phyloP scores from a whole-genome alignment of 805 yeast species.

The Zygosaccharomyces lentus region DNA sequence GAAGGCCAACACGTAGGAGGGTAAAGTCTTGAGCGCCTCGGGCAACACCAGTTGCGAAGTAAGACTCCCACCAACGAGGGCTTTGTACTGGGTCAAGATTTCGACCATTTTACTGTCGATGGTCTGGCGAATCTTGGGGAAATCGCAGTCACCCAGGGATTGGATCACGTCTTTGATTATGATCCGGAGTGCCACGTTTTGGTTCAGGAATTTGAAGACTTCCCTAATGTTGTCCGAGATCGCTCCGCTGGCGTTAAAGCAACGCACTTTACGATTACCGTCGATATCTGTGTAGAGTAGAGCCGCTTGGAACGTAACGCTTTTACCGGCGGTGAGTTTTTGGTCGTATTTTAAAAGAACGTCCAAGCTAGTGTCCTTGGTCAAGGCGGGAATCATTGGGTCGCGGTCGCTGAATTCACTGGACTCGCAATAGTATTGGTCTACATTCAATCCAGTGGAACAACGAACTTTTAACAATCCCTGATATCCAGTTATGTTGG shows the following conservation, averaged over 20 bases:
- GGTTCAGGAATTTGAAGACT: constrained; percentile 76
- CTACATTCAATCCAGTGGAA: constrained; percentile 80
- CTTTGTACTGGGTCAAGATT: constrained; percentile 56
- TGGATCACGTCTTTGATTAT: constrained; percentile 47
- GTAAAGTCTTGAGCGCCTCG: constrained; percentile 66
- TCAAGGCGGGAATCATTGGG: constrained; percentile 65
- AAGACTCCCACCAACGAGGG: constrained; percentile 40
- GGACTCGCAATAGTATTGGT: constrained; percentile 65
- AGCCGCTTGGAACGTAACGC: constrained; percentile 90
- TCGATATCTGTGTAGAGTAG: constrained; percentile 71
- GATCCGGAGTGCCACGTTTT: constrained; percentile 55
- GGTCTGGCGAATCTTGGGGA: constrained; percentile 47
- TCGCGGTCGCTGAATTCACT: constrained; percentile 45
- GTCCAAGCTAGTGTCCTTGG: constrained; percentile 60
- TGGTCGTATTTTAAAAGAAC: constrained; percentile 76
- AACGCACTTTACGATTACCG: constrained; percentile 81
- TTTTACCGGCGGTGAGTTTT: constrained; percentile 55
- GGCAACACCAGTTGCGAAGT: constrained; percentile 76
- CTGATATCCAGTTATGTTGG: constrained; percentile 62
- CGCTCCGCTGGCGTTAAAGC: constrained; percentile 77
- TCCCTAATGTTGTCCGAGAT: constrained; percentile 70
- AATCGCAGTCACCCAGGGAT: constrained; percentile 40
- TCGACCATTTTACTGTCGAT: constrained; percentile 51
- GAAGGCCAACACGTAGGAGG: constrained; percentile 63
- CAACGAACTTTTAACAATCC: constrained; percentile 81